Conservation (phyloP, 331 rosid species). For the Quercus tomentella region DNA sequence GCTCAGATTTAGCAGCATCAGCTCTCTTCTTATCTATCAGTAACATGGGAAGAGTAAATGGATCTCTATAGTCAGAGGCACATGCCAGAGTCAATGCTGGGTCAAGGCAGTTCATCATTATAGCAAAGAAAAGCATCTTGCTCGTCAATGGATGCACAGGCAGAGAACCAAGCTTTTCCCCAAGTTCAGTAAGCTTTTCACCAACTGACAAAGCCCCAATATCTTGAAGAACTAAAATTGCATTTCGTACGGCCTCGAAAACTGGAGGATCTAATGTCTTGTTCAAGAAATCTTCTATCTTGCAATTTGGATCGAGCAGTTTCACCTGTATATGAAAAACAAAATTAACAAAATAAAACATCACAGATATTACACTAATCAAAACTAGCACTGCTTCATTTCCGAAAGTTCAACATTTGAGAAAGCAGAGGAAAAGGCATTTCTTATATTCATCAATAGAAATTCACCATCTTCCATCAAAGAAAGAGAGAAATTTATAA, state of each 20-base stretch:
- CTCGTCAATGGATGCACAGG: slow-evolving; percentile 92
- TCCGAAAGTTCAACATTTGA: neutral
- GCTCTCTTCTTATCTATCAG: slow-evolving; percentile 58
- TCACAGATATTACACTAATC: slow-evolving; percentile 9
- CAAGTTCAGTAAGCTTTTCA: slow-evolving; percentile 75
- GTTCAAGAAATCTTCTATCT: slow-evolving; percentile 57
- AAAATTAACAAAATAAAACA: neutral
- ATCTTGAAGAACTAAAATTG: slow-evolving; percentile 72
- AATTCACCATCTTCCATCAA: neutral
- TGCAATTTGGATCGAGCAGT: slow-evolving; percentile 71
- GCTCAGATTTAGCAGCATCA: slow-evolving; percentile 56
- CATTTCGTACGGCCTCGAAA: slow-evolving; percentile 74
- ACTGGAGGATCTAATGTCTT: slow-evolving; percentile 94
- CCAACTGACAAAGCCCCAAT: slow-evolving; percentile 82
- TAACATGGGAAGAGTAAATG: slow-evolving; percentile 77
- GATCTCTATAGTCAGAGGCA: slow-evolving; percentile 80
- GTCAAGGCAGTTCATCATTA: slow-evolving; percentile 89
- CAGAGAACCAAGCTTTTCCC: slow-evolving; percentile 84
- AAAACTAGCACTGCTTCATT: neutral
- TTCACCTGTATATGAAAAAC: slow-evolving; percentile 57
- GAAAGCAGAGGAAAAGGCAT: neutral
- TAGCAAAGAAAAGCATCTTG: slow-evolving; percentile 86
- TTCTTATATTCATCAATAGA: neutral
- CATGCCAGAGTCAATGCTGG: slow-evolving; percentile 95
- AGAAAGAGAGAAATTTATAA: neutral